Base-by-base conservation (phyloP, 441 rosid species). In the Manihot esculenta region DNA sequence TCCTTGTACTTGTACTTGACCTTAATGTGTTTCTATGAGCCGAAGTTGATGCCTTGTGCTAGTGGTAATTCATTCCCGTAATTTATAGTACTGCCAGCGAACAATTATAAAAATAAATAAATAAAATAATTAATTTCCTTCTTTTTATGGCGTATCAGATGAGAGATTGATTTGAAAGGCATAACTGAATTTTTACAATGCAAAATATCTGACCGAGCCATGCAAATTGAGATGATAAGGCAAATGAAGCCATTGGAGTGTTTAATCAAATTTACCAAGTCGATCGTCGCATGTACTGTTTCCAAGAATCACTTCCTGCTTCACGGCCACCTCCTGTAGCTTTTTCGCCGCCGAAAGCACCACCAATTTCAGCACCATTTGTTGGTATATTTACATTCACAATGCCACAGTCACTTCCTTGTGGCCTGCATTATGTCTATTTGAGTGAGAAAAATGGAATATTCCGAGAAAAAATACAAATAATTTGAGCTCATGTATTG, bases 251-350 rank as follows among this genome's bases (percentile, higher is more conserved):
- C 63, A n/a, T 18, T 48, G 13, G 64, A 21, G 1, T 4, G 3
- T 7, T 24, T 57, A 57, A 27, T 56, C 15, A 35, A 47, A n/a
- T 69, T 79, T 90, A 95, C 99, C 99, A 93, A 59, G 98, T 95
- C 12, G 98, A 87, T 35, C 98, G 96, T 41, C 97, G 89, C 99
- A 95, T 93, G 76, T 95, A 95, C 73, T 95, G 99, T 83, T 95
- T 95, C 99, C 99, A 95, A 41, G 98, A 91, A 77, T 95, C 97
- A 27, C 98, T 95, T 75, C 99, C 99, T 24, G 96, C 98, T 85
- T 91, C 99, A 71, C 95, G 92, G 60, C 99, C 97, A 68, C 97
- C 98, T 7, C 98, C 96, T 2, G 99, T 95, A 17, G 95, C 98
- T 78, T 92, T 94, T 79, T 94, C 98, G 0, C 99, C 99, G 3